phyloP scores from a whole-genome alignment of 1,284 basidiomycete genomes.

The Ganoderma leucocontextum region DNA sequence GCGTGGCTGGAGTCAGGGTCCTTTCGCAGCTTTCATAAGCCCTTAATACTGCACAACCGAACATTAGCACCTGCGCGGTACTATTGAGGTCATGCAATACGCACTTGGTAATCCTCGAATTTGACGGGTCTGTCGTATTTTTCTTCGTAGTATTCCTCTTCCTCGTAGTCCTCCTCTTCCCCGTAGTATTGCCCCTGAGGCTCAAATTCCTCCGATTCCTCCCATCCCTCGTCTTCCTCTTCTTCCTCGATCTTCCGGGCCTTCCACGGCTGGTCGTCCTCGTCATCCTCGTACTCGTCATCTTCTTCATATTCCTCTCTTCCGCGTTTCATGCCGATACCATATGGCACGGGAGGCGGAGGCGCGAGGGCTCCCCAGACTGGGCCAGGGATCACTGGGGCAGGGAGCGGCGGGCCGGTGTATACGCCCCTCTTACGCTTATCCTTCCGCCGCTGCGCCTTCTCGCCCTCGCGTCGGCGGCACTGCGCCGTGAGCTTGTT shows the following conservation, averaged over 20 bases:
- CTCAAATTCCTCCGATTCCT: not conserved
- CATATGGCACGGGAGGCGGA: not conserved
- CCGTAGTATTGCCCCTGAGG: not conserved
- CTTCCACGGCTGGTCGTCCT: not conserved
- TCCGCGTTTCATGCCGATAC: not conserved
- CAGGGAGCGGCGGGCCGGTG: not conserved
- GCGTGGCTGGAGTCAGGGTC: not conserved
- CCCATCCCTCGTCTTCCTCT: not conserved
- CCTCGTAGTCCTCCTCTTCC: not conserved
- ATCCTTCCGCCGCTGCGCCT: slow-evolving; percentile 2
- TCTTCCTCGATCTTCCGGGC: not conserved
- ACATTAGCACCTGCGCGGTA: not conserved
- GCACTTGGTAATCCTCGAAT: not conserved
- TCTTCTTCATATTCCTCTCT: not conserved
- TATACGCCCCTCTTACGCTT: not conserved
- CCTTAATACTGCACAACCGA: not conserved
- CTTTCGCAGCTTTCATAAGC: not conserved
- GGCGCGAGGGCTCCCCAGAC: not conserved
- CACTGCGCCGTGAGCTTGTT: slow-evolving; percentile 11
- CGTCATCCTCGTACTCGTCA: not conserved
- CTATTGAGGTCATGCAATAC: not conserved
- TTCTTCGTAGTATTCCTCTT: not conserved
- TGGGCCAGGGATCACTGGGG: not conserved
- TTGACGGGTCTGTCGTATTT: not conserved
- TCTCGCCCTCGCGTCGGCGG: slow-evolving; percentile 12